Evolutionary conservation across 345 rosid genomes (phyloP).

Genomic region (Stellera chamaejasme): DNA sequence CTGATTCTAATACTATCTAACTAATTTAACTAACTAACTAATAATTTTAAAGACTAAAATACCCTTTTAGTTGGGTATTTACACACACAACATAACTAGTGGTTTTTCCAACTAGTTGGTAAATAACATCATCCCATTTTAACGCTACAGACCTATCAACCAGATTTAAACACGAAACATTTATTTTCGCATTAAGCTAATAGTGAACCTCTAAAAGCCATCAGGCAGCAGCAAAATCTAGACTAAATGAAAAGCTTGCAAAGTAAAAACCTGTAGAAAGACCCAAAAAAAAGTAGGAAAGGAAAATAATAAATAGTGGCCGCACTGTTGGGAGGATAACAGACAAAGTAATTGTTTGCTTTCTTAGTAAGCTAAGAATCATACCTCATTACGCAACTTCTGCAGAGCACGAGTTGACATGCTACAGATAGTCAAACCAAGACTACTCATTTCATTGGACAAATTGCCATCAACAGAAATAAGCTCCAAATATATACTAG

Average conservation of each 20-base stretch:
- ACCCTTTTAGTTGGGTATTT: too few relatives aligned
- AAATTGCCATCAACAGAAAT: conserved; percentile 80
- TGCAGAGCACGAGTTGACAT: conserved; percentile 86
- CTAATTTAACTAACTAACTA: too few relatives aligned
- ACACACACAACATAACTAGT: too few relatives aligned
- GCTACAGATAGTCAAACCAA: conserved; percentile 50
- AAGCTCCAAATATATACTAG: conserved; percentile 78
- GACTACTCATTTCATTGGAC: conserved; percentile 48
- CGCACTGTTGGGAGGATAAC: too few relatives aligned
- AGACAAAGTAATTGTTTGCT: too few relatives aligned
- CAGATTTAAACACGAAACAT: too few relatives aligned
- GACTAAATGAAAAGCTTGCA: neutral
- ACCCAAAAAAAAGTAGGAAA: neutral
- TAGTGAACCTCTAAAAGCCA: neutral
- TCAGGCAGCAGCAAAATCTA: neutral
- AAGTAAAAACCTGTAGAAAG: neutral
- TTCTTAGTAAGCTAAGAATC: neutral
- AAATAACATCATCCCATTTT: too few relatives aligned
- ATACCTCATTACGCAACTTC: conserved; percentile 82
- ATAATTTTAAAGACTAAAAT: too few relatives aligned
- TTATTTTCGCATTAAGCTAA: too few relatives aligned
- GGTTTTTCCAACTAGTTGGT: too few relatives aligned
- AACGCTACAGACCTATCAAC: too few relatives aligned
- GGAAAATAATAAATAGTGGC: neutral
- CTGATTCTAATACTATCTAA: too few relatives aligned